phyloP scores from a whole-genome alignment of 768 basidiomycete species.

The Suillus fuscotomentosus region DNA sequence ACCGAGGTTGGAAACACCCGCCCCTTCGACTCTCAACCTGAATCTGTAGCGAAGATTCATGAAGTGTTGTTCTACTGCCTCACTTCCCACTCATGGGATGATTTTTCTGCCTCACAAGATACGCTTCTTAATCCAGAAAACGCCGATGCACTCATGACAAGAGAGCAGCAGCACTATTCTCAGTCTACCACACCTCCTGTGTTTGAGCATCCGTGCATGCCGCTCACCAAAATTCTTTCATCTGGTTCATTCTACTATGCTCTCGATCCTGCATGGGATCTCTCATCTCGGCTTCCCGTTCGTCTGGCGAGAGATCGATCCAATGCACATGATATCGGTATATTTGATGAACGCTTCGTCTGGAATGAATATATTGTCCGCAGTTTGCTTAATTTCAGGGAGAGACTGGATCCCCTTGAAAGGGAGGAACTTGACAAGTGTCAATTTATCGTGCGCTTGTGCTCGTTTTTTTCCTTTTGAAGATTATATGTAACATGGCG shows the following conservation, averaged over 20 bases:
- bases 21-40: constrained; percentile 52
- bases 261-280: constrained; percentile 79
- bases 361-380: constrained; percentile 94
- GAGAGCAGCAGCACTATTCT: constrained; percentile 39
- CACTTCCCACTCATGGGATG: constrained; percentile 83
- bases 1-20: constrained; percentile 73
- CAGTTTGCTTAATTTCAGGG: constrained; percentile 86
- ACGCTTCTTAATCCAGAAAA: constrained; percentile 56
- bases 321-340: constrained; percentile 45
- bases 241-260: constrained; percentile 95
- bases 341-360: constrained; percentile 85
- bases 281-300: constrained; percentile 78
- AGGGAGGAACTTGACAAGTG: constrained; percentile 75
- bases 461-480: constrained; percentile 10
- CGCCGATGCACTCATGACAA: constrained; percentile 42
- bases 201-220: constrained; percentile 88
- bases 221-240: constrained; percentile 87
- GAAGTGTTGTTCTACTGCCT: constrained; percentile 89
- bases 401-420: constrained; percentile 67
- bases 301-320: constrained; percentile 56
- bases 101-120: constrained; percentile 53
- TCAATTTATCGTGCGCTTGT: constrained; percentile 72
- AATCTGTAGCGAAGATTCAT: constrained; percentile 80
- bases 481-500: constrained; percentile 9
- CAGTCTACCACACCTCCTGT: constrained; percentile 46